phyloP scores from a whole-genome alignment of 495 filamentous ascomycete species.

The Penicillium longicatenatum region DNA sequence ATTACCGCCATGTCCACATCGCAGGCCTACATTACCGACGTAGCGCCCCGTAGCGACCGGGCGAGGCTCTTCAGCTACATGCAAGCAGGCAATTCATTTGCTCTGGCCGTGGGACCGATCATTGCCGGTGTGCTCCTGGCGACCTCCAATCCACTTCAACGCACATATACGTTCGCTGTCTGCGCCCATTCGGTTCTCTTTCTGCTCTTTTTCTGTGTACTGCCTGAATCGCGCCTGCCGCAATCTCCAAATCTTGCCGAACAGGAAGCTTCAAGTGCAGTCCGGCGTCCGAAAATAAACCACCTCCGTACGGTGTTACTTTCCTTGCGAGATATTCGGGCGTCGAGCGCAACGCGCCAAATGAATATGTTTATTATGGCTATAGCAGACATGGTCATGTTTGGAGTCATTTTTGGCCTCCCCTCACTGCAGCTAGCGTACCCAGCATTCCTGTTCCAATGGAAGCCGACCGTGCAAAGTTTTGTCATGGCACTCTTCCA shows the following conservation, averaged over 20 bases:
- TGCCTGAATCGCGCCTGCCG: constrained; percentile 10
- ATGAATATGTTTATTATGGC: constrained; percentile 10
- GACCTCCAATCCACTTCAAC: not conserved
- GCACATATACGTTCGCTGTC: not conserved
- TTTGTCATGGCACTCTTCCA: constrained; percentile 2
- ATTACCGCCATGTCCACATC: constrained; percentile 8
- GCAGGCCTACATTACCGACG: constrained; percentile 11
- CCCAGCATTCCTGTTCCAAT: constrained; percentile 8
- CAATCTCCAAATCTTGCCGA: not conserved
- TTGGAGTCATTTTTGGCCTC: constrained; percentile 5
- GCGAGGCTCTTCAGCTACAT: constrained; percentile 11
- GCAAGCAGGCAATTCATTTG: constrained; percentile 4
- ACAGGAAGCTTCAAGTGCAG: too few species aligned
- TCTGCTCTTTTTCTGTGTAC: not conserved
- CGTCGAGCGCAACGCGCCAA: not conserved
- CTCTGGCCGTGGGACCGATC: constrained; percentile 4
- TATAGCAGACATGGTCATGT: not conserved
- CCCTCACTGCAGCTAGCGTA: constrained; percentile 6
- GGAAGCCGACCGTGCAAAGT: constrained; percentile 8
- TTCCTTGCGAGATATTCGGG: constrained; percentile 1
- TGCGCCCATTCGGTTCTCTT: not conserved
- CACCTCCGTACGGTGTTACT: not conserved
- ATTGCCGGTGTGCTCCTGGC: constrained; percentile 7
- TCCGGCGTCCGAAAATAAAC: not conserved
- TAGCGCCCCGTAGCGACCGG: not conserved